A percentile compares a stretch with the other conserved stretches of the same genome.
Conservation (phyloP, 805 yeast genomes). For the Ogataea allantospora region DNA sequence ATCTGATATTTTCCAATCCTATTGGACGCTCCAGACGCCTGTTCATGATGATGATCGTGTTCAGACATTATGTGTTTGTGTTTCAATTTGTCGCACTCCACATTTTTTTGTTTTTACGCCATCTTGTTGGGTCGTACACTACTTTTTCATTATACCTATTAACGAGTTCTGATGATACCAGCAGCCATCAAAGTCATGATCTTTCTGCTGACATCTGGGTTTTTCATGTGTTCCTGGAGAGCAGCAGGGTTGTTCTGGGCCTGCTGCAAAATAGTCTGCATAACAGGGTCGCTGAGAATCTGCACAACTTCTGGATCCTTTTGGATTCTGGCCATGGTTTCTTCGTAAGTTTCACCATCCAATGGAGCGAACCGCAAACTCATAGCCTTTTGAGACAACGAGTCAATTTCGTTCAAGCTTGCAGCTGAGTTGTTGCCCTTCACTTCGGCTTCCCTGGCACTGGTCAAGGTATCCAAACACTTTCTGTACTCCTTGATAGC, state of each 20-base stretch:
- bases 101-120: neutral
- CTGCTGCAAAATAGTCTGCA: slow-evolving; percentile 92
- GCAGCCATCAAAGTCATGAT: slow-evolving; percentile 89
- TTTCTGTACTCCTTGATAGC: slow-evolving; percentile 84
- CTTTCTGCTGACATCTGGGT: slow-evolving; percentile 88
- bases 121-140: slow-evolving; percentile 6
- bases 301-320: slow-evolving; percentile 92
- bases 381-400: slow-evolving; percentile 72
- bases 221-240: slow-evolving; percentile 94
- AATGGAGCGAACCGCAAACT: slow-evolving; percentile 75
- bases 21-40: slow-evolving; percentile 20
- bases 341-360: slow-evolving; percentile 90
- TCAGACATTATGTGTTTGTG: slow-evolving; percentile 11
- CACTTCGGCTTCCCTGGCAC: slow-evolving; percentile 73
- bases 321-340: slow-evolving; percentile 85
- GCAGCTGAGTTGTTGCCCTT: slow-evolving; percentile 54
- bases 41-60: slow-evolving; percentile 24
- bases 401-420: slow-evolving; percentile 71
- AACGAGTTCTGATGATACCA: slow-evolving; percentile 91
- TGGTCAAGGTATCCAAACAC: slow-evolving; percentile 77
- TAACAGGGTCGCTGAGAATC: slow-evolving; percentile 89
- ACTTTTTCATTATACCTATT: slow-evolving; percentile 11
- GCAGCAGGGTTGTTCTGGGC: slow-evolving; percentile 97
- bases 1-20: slow-evolving; percentile 91
- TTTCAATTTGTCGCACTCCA: slow-evolving; percentile 11